Conservation (phyloP, 2,329 filamentous ascomycete genomes). For the Sordariomycetes sp. region DNA sequence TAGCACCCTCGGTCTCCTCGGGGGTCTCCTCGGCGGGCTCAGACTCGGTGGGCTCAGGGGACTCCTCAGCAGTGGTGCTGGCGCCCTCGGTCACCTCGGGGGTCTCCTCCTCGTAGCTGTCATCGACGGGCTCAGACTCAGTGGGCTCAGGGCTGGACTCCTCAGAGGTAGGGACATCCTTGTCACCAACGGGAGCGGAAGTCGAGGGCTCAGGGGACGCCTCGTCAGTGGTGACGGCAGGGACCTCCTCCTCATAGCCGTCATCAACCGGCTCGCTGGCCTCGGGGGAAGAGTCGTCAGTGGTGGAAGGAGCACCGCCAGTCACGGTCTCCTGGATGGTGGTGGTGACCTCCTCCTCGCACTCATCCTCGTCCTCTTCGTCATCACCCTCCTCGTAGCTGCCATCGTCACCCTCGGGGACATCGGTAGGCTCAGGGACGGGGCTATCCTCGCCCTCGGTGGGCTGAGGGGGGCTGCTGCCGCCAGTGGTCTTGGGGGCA, state of each 20-base stretch:
- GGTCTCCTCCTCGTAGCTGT: constrained; percentile 23
- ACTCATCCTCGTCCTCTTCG: not conserved
- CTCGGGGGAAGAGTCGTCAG: constrained; percentile 11
- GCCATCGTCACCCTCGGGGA: not conserved
- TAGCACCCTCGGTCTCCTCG: no score
- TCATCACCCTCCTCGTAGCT: not conserved
- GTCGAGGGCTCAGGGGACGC: constrained; percentile 3
- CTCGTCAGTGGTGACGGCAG: constrained; percentile 5
- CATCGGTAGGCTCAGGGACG: no score
- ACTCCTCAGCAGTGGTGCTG: constrained; percentile 2
- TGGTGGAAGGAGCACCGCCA: not conserved
- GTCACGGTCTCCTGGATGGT: not conserved
- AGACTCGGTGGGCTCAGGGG: not conserved
- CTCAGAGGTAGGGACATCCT: constrained; percentile 11
- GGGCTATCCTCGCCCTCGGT: not conserved
- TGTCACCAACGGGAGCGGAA: constrained; percentile 7
- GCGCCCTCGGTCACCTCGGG: constrained; percentile 7
- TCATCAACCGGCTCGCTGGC: constrained; percentile 15
- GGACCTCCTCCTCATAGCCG: constrained; percentile 8
- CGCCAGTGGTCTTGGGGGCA: not conserved
- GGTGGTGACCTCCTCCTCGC: constrained; percentile 1
- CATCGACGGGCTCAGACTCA: constrained; percentile 13
- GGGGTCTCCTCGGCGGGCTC: not conserved
- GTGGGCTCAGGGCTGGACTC: constrained; percentile 16
- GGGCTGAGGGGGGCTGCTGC: not conserved